These are phyloP conservation scores for Umbelopsis vinacea DNA, from an alignment of 192 early-diverging fungal species.

Conservation along the genomic window DNA sequence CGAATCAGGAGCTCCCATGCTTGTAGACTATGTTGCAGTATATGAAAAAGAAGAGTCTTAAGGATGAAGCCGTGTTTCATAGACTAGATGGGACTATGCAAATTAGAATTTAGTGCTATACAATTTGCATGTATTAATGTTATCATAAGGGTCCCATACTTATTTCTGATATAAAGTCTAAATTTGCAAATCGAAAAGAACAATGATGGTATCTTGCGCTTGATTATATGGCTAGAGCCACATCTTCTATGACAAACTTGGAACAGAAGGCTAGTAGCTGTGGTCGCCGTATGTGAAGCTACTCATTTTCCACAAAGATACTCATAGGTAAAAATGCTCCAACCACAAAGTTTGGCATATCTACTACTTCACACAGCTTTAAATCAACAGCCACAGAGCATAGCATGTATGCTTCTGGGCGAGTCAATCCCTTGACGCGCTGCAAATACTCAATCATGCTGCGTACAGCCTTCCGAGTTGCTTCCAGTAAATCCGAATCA, in stretches of 20 bases:
- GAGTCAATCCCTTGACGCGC: not conserved
- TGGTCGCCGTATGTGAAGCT: not conserved
- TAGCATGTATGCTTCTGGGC: conserved; percentile 4
- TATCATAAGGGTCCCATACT: too few relatives aligned
- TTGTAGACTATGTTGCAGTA: conserved; percentile 16
- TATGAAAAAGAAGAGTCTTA: not conserved
- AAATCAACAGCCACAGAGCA: conserved; percentile 5
- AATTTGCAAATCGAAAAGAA: too few relatives aligned
- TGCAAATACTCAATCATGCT: conserved; percentile 13
- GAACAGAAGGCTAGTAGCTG: too few relatives aligned
- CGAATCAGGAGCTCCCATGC: not conserved
- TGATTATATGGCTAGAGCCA: too few relatives aligned
- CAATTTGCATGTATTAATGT: too few relatives aligned
- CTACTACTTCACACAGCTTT: conserved; percentile 7
- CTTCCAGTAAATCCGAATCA: not conserved
- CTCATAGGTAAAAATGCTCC: not conserved
- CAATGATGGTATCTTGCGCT: too few relatives aligned
- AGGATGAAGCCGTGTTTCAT: too few relatives aligned
- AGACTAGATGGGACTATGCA: too few relatives aligned
- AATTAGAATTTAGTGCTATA: too few relatives aligned
- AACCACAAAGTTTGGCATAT: conserved; percentile 17
- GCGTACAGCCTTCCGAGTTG: not conserved
- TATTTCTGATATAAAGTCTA: too few relatives aligned
- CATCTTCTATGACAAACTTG: too few relatives aligned
- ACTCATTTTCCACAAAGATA: conserved; percentile 11